Percentiles rank a stretch among this genome's conserved stretches.
phyloP scores from a whole-genome alignment of 768 basidiomycete species.

The Rhodotorula babjevae region DNA sequence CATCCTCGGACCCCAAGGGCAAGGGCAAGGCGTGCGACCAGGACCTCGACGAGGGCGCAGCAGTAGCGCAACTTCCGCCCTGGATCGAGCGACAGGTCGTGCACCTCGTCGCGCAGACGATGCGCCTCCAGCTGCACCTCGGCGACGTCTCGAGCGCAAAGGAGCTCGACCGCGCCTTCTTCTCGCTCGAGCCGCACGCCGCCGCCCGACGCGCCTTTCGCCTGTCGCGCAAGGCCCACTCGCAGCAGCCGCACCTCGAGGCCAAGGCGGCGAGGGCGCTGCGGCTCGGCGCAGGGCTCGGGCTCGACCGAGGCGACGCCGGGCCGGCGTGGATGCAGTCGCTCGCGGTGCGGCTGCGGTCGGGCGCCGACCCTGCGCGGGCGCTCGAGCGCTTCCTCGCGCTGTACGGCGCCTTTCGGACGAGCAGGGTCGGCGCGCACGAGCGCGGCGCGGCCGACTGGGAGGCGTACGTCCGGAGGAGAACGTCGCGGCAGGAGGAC shows the following conservation, averaged over 20 bases:
- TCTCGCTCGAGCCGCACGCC: not conserved
- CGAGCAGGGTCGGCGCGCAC: not conserved
- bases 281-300: slow-evolving; percentile 5
- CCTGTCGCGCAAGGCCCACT: not conserved
- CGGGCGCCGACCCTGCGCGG: not conserved
- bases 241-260: no score
- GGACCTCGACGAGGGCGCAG: not conserved
- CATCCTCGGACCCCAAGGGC: not conserved
- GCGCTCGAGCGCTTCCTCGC: not conserved
- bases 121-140: slow-evolving; percentile 20
- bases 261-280: not conserved
- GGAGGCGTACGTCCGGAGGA: not conserved
- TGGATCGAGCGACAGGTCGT: slow-evolving; percentile 3
- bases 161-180: slow-evolving; percentile 35
- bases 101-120: slow-evolving; percentile 28
- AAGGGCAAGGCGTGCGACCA: not conserved
- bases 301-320: slow-evolving; percentile 1
- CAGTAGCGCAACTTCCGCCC: not conserved
- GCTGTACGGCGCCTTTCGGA: not conserved
- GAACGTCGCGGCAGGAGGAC: not conserved
- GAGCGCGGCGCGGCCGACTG: not conserved
- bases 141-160: slow-evolving; percentile 8
- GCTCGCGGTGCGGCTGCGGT: slow-evolving; percentile 9
- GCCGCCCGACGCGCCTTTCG: no score
- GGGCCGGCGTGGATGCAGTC: slow-evolving; percentile 30